These are phyloP conservation scores for Globisporangium viniferum DNA, from an alignment of 352 stramenopile species.

Conservation along the genomic window DNA sequence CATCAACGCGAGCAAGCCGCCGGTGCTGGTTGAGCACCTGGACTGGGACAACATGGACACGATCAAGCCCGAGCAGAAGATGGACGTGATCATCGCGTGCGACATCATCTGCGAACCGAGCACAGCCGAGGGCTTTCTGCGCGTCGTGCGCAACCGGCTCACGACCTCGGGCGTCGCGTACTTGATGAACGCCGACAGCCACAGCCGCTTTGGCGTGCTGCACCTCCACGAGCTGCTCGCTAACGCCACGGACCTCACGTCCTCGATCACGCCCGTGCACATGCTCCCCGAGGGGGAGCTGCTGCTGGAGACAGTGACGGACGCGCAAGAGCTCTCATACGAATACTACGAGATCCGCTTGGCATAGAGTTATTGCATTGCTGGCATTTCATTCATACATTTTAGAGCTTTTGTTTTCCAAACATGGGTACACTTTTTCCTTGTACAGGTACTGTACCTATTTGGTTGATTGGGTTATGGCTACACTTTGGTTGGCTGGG, in stretches of 20 bases:
- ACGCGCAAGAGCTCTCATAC: slow-evolving; percentile 78
- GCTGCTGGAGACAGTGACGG: slow-evolving; percentile 73
- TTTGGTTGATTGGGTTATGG: not conserved
- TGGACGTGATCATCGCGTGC: slow-evolving; percentile 82
- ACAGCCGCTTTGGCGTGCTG: slow-evolving; percentile 81
- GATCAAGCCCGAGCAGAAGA: slow-evolving; percentile 48
- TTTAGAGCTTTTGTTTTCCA: not conserved
- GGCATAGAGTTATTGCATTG: slow-evolving; percentile 2
- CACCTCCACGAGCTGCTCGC: slow-evolving; percentile 69
- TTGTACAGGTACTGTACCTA: not conserved
- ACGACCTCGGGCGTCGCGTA: slow-evolving; percentile 58
- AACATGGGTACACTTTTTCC: slow-evolving; percentile 1
- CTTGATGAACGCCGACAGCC: slow-evolving; percentile 85
- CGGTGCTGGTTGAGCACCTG: slow-evolving; percentile 53
- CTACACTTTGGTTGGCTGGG: not conserved
- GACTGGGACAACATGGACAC: slow-evolving; percentile 79
- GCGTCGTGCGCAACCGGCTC: slow-evolving; percentile 66
- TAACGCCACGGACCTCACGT: slow-evolving; percentile 52
- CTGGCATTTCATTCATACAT: not conserved
- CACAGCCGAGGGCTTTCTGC: slow-evolving; percentile 84
- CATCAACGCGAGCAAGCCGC: slow-evolving; percentile 29
- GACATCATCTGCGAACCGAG: slow-evolving; percentile 88
- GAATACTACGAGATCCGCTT: slow-evolving; percentile 86
- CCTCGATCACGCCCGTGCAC: slow-evolving; percentile 65
- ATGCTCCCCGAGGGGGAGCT: slow-evolving; percentile 49